Conservation (phyloP, 208 protist species). For the Histomonas meleagridis region DNA sequence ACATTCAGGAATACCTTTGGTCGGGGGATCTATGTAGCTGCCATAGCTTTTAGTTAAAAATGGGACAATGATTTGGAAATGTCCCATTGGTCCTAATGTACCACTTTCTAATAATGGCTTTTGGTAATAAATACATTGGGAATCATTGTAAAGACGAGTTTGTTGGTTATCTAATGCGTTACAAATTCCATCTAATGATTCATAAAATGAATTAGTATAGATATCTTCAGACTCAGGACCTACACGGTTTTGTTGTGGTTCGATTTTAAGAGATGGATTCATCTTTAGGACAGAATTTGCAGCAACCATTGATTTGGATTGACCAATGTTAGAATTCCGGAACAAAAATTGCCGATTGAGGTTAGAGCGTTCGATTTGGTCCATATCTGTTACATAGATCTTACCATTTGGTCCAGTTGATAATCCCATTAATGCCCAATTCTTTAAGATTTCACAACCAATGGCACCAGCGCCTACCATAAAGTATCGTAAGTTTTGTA, state of each 20-base stretch:
- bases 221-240: conserved; percentile 76
- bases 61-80: conserved; percentile 53
- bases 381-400: conserved; percentile 87
- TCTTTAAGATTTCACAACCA: conserved; percentile 94
- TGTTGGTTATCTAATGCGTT: conserved; percentile 96
- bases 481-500: conserved; percentile 65
- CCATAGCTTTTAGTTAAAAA: conserved; percentile 91
- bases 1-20: conserved; percentile 91
- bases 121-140: conserved; percentile 68
- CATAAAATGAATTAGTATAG: conserved; percentile 81
- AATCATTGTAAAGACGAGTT: conserved; percentile 56
- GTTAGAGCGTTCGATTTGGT: conserved; percentile 79
- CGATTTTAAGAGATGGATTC: conserved; percentile 62
- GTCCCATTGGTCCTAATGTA: conserved; percentile 93
- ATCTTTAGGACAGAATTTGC: conserved; percentile 72
- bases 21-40: conserved; percentile 79
- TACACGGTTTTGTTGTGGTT: conserved; percentile 56
- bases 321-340: conserved; percentile 76
- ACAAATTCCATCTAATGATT: conserved; percentile 69
- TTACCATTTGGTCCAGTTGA: conserved; percentile 42
- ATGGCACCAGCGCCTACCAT: conserved; percentile 85
- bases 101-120: conserved; percentile 97
- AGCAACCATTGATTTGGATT: conserved; percentile 79
- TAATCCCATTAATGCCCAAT: conserved; percentile 89
- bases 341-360: conserved; percentile 95